A percentile compares a stretch with the other conserved stretches of the same genome.
Conservation (phyloP, 306 rosid genomes). For the Rosa chinensis region DNA sequence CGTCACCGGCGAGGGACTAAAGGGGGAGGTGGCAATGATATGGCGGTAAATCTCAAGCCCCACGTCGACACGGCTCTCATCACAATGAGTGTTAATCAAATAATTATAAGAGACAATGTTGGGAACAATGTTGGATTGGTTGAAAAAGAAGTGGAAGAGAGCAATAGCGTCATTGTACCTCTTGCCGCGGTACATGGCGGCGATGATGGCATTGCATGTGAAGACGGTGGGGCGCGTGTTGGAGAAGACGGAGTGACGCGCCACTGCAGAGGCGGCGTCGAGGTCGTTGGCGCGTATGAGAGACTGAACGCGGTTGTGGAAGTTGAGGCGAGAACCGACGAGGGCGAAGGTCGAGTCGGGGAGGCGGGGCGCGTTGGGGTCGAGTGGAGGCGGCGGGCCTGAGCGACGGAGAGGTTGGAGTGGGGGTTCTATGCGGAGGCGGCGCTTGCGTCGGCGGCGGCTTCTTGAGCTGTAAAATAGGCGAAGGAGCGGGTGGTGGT, state of each 20-base stretch:
- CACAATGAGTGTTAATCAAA: slow-evolving; percentile 77
- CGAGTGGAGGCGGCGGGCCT: slow-evolving; percentile 47
- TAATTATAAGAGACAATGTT: slow-evolving; percentile 86
- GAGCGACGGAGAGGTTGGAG: slow-evolving; percentile 75
- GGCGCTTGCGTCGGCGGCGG: slow-evolving; percentile 85
- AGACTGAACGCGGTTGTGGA: slow-evolving; percentile 93
- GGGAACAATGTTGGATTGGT: slow-evolving; percentile 76
- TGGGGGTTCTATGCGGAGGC: slow-evolving; percentile 89
- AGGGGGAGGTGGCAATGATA: slow-evolving; percentile 65
- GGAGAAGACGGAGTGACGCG: slow-evolving; percentile 79
- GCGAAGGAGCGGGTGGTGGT: no score
- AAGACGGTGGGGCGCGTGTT: slow-evolving; percentile 86
- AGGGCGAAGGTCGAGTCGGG: slow-evolving; percentile 84
- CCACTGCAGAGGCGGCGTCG: slow-evolving; percentile 74
- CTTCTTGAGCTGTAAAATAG: no score
- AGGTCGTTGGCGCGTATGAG: slow-evolving; percentile 89
- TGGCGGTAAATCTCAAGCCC: slow-evolving; percentile 70
- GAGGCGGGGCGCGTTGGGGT: slow-evolving; percentile 83
- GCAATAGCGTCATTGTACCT: slow-evolving; percentile 71
- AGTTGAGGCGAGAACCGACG: slow-evolving; percentile 77
- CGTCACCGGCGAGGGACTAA: slow-evolving; percentile 78
- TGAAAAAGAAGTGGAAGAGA: slow-evolving; percentile 83
- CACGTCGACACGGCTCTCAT: slow-evolving; percentile 74
- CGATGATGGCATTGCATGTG: slow-evolving; percentile 91
- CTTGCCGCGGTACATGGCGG: slow-evolving; percentile 85